Conservation (phyloP, 371 early-diverging fungal genomes). For the Lichtheimia hyalospora region DNA sequence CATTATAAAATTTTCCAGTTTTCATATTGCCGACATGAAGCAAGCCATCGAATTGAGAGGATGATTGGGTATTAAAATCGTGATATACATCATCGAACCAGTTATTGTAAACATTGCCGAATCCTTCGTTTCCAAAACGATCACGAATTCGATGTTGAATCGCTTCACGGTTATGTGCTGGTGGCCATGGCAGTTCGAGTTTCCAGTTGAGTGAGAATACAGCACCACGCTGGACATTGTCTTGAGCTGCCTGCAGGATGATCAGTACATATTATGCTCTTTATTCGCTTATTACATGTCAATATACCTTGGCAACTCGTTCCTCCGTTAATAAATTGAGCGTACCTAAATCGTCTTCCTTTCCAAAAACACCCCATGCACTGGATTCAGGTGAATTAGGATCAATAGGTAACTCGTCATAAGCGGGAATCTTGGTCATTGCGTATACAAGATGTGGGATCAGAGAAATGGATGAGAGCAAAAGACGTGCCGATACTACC, state of each 20-base stretch:
- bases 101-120: not conserved
- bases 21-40: conserved; percentile 27
- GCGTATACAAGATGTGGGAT: too few relatives aligned
- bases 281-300: not conserved
- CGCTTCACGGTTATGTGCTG: conserved; percentile 23
- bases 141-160: conserved; percentile 19
- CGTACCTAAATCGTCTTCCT: conserved; percentile 44
- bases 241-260: conserved; percentile 18
- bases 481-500: too few relatives aligned
- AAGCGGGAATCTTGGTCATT: conserved; percentile 11
- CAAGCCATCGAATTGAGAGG: conserved; percentile 46
- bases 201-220: conserved; percentile 43
- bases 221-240: conserved; percentile 17
- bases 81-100: conserved; percentile 32
- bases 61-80: conserved; percentile 39
- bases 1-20: conserved; percentile 30
- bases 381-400: conserved; percentile 15
- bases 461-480: too few relatives aligned
- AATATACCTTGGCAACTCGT: conserved; percentile 24
- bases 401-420: conserved; percentile 24
- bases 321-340: conserved; percentile 40
- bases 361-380: conserved; percentile 48
- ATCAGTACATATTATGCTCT: not conserved
- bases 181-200: conserved; percentile 25
- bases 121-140: not conserved